These are phyloP conservation scores for Phytopythium ostracodes DNA, from an alignment of 352 stramenopile species.

Conservation along the genomic window DNA sequence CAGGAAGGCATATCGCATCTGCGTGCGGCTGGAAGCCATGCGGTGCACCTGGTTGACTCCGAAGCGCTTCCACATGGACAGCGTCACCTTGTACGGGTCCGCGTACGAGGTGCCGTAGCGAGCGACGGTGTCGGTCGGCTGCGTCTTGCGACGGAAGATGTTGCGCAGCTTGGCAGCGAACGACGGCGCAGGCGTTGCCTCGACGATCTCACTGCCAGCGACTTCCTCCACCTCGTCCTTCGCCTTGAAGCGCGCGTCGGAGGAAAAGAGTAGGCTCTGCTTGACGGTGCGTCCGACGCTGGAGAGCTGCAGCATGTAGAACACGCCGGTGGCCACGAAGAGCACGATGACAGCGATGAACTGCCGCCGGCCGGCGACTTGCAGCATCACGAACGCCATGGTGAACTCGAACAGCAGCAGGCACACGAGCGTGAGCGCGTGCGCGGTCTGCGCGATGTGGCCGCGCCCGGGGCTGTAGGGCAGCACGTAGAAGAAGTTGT, in stretches of 20 bases:
- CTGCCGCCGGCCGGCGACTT: conserved; percentile 46
- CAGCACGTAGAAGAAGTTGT: conserved; percentile 80
- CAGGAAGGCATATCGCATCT: conserved; percentile 62
- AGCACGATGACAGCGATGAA: conserved; percentile 61
- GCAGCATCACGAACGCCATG: conserved; percentile 71
- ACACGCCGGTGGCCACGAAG: conserved; percentile 30
- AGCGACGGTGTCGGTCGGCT: conserved; percentile 28
- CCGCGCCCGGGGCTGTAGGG: conserved; percentile 62
- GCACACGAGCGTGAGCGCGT: conserved; percentile 60
- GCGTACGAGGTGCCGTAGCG: conserved; percentile 44
- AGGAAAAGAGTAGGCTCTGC: conserved; percentile 1
- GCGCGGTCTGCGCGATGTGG: conserved; percentile 57
- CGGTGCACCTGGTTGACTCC: conserved; percentile 65
- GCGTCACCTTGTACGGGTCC: conserved; percentile 71
- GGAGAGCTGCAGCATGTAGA: conserved; percentile 55
- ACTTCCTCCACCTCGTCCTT: neutral
- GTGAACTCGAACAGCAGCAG: conserved; percentile 70
- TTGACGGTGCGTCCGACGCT: conserved; percentile 7
- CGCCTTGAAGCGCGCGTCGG: conserved; percentile 3
- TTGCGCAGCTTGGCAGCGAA: conserved; percentile 15
- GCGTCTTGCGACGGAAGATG: conserved; percentile 34
- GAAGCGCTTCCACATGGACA: conserved; percentile 69
- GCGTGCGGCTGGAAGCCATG: conserved; percentile 53
- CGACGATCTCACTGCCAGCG: neutral
- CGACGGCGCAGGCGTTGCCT: conserved; percentile 2